Evolutionary conservation across 2,329 filamentous ascomycete species (phyloP).

Genomic region (Penicillium sp.): DNA sequence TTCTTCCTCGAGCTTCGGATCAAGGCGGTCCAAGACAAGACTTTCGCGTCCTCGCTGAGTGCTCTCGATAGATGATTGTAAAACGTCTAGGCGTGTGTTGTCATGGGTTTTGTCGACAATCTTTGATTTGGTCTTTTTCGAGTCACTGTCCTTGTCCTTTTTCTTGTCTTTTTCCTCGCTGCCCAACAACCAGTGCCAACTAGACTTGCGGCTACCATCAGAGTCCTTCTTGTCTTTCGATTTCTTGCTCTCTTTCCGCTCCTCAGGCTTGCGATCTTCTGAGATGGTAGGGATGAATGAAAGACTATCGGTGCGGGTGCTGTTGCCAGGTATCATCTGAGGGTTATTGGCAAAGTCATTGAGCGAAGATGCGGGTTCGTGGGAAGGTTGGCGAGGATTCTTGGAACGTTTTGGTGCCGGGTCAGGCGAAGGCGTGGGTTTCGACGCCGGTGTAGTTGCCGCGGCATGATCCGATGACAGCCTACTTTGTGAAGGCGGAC

Average conservation of each 20-base stretch:
- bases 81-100: conserved; percentile 76
- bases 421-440: conserved; percentile 43
- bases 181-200: conserved; percentile 72
- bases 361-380: conserved; percentile 51
- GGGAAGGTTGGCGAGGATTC: conserved; percentile 31
- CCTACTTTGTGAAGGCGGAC: conserved; percentile 31
- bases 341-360: conserved; percentile 65
- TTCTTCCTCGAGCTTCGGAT: conserved; percentile 64
- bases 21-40: conserved; percentile 76
- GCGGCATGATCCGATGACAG: conserved; percentile 51
- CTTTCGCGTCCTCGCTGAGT: conserved; percentile 67
- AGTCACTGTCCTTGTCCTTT: conserved; percentile 60
- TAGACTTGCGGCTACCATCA: conserved; percentile 70
- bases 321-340: conserved; percentile 67
- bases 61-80: conserved; percentile 81
- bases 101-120: conserved; percentile 61
- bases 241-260: conserved; percentile 72
- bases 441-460: conserved; percentile 11
- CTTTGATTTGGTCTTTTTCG: conserved; percentile 56
- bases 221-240: conserved; percentile 67
- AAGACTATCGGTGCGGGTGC: conserved; percentile 69
- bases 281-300: conserved; percentile 75
- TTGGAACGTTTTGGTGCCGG: conserved; percentile 39
- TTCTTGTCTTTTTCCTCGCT: conserved; percentile 64
- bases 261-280: conserved; percentile 71